phyloP scores from a whole-genome alignment of 768 basidiomycete species.

The Kwoniella newhampshirensis region DNA sequence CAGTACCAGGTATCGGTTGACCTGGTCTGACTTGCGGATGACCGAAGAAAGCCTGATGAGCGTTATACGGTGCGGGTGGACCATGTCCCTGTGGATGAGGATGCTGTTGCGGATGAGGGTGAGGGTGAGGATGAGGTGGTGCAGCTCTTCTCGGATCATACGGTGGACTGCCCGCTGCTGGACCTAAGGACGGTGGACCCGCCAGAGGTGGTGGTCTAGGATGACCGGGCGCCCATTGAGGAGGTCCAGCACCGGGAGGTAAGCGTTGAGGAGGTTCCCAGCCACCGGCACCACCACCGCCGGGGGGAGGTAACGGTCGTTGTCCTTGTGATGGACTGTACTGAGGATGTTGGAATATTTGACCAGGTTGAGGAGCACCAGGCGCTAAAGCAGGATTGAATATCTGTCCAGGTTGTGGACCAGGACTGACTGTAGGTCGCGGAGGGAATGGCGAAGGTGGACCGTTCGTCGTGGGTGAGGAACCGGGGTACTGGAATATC shows the following conservation, averaged over 20 bases:
- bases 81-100: slow-evolving; percentile 2
- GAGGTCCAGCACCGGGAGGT: slow-evolving; percentile 22
- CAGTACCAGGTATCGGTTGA: slow-evolving; percentile 5
- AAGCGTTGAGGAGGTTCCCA: slow-evolving; percentile 24
- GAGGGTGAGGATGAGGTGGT: slow-evolving; percentile 6
- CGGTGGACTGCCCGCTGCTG: slow-evolving; percentile 12
- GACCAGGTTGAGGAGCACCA: slow-evolving; percentile 18
- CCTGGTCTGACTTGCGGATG: slow-evolving; percentile 5
- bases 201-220: slow-evolving; percentile 6
- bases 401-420: slow-evolving; percentile 47
- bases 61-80: slow-evolving; percentile 1
- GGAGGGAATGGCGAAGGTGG: slow-evolving; percentile 24
- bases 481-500: slow-evolving; percentile 47
- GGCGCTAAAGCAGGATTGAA: slow-evolving; percentile 16
- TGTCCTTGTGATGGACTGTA: too few species aligned
- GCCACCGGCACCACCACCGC: neutral
- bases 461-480: neutral
- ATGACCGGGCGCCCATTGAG: slow-evolving; percentile 11
- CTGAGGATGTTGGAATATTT: slow-evolving; percentile 17
- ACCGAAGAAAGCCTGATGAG: slow-evolving; percentile 16
- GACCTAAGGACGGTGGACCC: neutral
- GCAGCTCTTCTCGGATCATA: slow-evolving; percentile 14
- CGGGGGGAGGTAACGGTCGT: slow-evolving; percentile 21
- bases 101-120: too few species aligned
- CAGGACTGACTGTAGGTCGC: slow-evolving; percentile 11